A percentile compares a stretch with the other conserved stretches of the same genome.
phyloP scores from a whole-genome alignment of 2,329 filamentous ascomycete genomes.

The Coniella lustricola region DNA sequence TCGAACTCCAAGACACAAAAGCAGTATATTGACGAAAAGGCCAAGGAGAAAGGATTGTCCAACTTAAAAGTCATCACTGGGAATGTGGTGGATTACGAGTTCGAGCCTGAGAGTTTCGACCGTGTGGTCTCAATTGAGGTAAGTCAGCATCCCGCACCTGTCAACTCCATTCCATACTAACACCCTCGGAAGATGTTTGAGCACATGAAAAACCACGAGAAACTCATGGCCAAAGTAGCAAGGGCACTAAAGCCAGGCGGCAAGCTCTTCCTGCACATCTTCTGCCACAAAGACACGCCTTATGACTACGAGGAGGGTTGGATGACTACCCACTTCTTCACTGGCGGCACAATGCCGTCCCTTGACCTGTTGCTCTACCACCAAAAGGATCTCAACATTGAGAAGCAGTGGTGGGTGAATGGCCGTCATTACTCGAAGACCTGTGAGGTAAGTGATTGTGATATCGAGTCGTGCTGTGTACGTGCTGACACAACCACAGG shows the following conservation, averaged over 20 bases:
- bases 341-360: constrained; percentile 64
- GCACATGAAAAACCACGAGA: constrained; percentile 70
- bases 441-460: constrained; percentile 46
- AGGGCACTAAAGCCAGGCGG: constrained; percentile 53
- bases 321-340: constrained; percentile 71
- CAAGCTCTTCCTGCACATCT: constrained; percentile 64
- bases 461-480: too few species aligned
- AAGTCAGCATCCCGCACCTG: neutral
- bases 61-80: constrained; percentile 61
- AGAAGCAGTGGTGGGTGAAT: constrained; percentile 65
- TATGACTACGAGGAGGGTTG: constrained; percentile 67
- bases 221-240: constrained; percentile 56
- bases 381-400: constrained; percentile 52
- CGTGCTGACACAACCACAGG: constrained; percentile 26
- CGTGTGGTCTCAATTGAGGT: constrained; percentile 59
- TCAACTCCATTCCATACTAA: neutral
- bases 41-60: constrained; percentile 45
- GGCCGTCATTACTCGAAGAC: constrained; percentile 63
- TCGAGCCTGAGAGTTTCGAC: constrained; percentile 51
- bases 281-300: constrained; percentile 55
- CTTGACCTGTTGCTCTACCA: constrained; percentile 62
- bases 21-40: constrained; percentile 55
- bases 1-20: constrained; percentile 66
- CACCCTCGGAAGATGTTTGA: constrained; percentile 51
- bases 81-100: constrained; percentile 60